Evolutionary conservation across 352 stramenopile genomes (phyloP), one percentile per base, ranked within the genome.

Genomic region (Globisporangium nagaii): DNA sequence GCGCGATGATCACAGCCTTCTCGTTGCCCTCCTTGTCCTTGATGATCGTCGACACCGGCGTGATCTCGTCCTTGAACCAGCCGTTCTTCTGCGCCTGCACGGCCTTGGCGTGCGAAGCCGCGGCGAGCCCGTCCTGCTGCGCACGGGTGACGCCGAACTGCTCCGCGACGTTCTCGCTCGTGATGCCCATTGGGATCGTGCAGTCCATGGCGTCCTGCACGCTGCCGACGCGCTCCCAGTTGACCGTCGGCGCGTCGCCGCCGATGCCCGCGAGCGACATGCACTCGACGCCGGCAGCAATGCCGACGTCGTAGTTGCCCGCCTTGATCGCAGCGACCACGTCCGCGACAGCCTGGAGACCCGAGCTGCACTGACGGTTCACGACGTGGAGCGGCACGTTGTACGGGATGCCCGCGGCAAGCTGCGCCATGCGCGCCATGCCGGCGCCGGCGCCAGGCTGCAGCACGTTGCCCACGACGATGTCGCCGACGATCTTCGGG

Each of bases 41-140:
- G 40, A 86, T 62, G 41, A 71, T 80, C 53, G 75, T 84, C 47
- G 68, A 69, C 34, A 97, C 86, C 12, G 88, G 81, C 44, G 89
- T 86, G 61, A 97, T 97, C 65, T 97, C 90, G 30, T 88, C 77
- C 48, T 78, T 73, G 66, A 97, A 97, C 66, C 75, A 88, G 50
- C 86, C 85, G 39, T 88, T 82, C 56, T 77, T 44, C 58, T 93
- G 81, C 3, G 90, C 90, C 9, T 53, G 44, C 3, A 70, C 71
- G 2, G 76, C 88, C 66, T 93, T 92, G 30, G 69, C 61, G 62
- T 97, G 88, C 47, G 79, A 94, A 13, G 67, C 62, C 9, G 73
- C 82, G 0, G 87, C 83, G 37, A 96, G 71, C 20, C 70, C 65
- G 63, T 97, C 88, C 75, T 96, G 86, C 55, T 86, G 44, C 11